These are phyloP conservation scores for Datisca glomerata DNA, from an alignment of 306 rosid genomes.

Conservation along the genomic window DNA sequence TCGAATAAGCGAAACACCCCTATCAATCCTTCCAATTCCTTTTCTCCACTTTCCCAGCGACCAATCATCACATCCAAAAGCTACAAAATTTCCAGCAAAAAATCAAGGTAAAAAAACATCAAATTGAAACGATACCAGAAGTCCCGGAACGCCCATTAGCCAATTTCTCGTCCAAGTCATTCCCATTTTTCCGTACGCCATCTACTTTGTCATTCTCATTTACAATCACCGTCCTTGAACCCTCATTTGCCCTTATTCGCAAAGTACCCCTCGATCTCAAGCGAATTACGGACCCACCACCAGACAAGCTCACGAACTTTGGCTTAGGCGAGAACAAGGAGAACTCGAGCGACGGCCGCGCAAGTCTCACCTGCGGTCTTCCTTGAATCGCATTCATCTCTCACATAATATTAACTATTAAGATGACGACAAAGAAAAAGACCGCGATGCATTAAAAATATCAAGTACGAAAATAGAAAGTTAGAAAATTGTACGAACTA, in stretches of 20 bases:
- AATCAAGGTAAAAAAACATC: neutral
- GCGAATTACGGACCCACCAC: slow-evolving; percentile 6
- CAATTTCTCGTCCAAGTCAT: slow-evolving; percentile 9
- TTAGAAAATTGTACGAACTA: too few species aligned
- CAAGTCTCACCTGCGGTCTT: slow-evolving; percentile 10
- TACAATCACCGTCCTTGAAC: slow-evolving; percentile 20
- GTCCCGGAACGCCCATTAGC: slow-evolving; percentile 27
- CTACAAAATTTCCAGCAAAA: neutral
- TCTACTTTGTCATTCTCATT: slow-evolving; percentile 14
- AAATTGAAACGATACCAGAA: slow-evolving; percentile 16
- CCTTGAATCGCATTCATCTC: slow-evolving; percentile 33
- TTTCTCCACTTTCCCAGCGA: slow-evolving; percentile 1
- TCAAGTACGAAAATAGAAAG: too few species aligned
- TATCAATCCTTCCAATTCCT: neutral
- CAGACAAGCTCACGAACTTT: slow-evolving; percentile 12
- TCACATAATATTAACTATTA: too few species aligned
- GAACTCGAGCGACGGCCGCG: slow-evolving; percentile 1
- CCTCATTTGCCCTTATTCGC: slow-evolving; percentile 30
- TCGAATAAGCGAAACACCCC: neutral
- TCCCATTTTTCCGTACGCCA: slow-evolving; percentile 7
- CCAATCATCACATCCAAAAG: neutral
- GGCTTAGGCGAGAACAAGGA: slow-evolving; percentile 7
- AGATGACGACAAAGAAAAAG: too few species aligned
- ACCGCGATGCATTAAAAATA: too few species aligned
- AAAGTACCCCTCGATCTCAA: slow-evolving; percentile 21